A percentile compares a stretch with the other conserved stretches of the same genome.
Conservation (phyloP, 108 stramenopile species). For the Nannochloropsis gaditana region DNA sequence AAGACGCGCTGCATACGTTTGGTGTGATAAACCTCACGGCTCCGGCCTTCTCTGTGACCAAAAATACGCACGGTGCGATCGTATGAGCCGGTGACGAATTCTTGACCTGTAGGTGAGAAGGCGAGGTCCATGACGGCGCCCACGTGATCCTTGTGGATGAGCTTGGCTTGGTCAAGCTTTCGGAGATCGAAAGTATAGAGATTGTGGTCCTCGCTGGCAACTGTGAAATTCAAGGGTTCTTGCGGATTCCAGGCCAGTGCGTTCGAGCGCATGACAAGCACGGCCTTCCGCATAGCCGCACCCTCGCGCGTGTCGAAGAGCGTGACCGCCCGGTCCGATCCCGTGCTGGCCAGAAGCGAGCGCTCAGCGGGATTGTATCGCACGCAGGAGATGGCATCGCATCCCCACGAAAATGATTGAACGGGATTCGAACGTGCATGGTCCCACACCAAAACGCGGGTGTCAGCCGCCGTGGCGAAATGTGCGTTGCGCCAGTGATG, state of each 20-base stretch:
- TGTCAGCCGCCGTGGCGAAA: conserved; percentile 85
- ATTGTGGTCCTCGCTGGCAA: conserved; percentile 88
- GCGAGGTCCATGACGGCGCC: conserved; percentile 81
- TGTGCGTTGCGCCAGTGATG: conserved; percentile 73
- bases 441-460: conserved; percentile 78
- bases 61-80: conserved; percentile 94
- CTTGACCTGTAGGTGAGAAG: conserved; percentile 92
- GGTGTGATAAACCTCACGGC: conserved; percentile 88
- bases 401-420: conserved; percentile 74
- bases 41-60: conserved; percentile 59
- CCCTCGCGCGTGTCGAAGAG: conserved; percentile 81
- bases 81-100: conserved; percentile 89
- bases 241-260: conserved; percentile 99
- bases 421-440: conserved; percentile 70
- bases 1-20: conserved; percentile 98
- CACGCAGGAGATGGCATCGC: conserved; percentile 80
- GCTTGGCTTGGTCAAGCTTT: conserved; percentile 68
- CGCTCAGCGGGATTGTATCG: conserved; percentile 90
- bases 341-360: conserved; percentile 77
- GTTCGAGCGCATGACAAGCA: conserved; percentile 82
- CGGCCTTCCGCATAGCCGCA: conserved; percentile 67
- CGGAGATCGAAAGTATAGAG: conserved; percentile 96
- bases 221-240: conserved; percentile 95
- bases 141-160: conserved; percentile 97
- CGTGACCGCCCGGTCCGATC: conserved; percentile 79